A percentile compares a stretch with the other conserved stretches of the same genome.
phyloP scores from a whole-genome alignment of 148 eudicot species.

The Hydrangea macrophylla region DNA sequence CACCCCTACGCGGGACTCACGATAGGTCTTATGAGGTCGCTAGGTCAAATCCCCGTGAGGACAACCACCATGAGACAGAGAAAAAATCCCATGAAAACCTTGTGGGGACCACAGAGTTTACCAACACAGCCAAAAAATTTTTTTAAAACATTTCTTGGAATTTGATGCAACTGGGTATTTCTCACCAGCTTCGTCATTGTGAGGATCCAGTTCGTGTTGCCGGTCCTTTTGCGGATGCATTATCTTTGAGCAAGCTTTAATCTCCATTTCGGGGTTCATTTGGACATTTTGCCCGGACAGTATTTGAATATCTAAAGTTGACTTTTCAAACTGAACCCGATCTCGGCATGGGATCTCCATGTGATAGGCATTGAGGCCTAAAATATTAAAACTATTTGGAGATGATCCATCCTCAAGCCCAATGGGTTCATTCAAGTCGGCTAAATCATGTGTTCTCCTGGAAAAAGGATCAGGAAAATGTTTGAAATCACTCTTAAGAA shows the following conservation, averaged over 20 bases:
- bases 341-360: background rate
- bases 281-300: background rate
- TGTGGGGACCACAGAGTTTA: too few relatives aligned
- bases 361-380: background rate
- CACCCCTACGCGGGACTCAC: too few relatives aligned
- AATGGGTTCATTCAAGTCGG: conserved; percentile 30
- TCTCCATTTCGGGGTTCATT: background rate
- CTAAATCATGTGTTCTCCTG: conserved; percentile 17
- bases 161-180: background rate
- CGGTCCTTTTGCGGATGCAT: background rate
- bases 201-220: background rate
- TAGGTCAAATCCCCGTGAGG: too few relatives aligned
- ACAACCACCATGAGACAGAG: too few relatives aligned
- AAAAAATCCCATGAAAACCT: too few relatives aligned
- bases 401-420: conserved; percentile 1
- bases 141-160: too few relatives aligned
- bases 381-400: background rate
- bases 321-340: background rate
- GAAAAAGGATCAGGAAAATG: conserved; percentile 22
- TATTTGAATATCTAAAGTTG: background rate
- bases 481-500: conserved; percentile 9
- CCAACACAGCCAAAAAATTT: too few relatives aligned
- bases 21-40: too few relatives aligned
- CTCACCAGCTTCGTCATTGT: conserved; percentile 4
- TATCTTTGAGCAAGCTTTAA: background rate